phyloP scores from a whole-genome alignment of 1,284 basidiomycete genomes.

The Cryptococcus sp. region DNA sequence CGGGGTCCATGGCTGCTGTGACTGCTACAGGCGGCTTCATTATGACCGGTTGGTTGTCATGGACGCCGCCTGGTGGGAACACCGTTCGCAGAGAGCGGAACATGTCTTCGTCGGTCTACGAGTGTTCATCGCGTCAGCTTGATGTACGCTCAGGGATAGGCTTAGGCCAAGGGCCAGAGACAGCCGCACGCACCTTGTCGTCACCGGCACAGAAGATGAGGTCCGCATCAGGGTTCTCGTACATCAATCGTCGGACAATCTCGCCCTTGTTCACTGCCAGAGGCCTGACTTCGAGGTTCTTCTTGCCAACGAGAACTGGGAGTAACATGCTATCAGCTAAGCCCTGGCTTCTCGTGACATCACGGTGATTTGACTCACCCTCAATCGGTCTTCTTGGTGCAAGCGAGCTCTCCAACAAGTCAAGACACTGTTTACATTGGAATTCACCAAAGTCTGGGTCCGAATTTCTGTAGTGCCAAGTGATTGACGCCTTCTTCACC shows the following conservation, averaged over 20 bases:
- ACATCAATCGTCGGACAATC: conserved; percentile 91
- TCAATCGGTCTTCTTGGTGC: conserved; percentile 86
- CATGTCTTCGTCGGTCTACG: conserved; percentile 93
- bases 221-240: conserved; percentile 87
- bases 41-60: conserved; percentile 55
- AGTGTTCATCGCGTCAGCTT: conserved; percentile 1
- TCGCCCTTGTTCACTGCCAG: conserved; percentile 97
- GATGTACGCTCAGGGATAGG: background rate
- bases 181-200: conserved; percentile 73
- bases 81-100: conserved; percentile 74
- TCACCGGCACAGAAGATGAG: conserved; percentile 98
- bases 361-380: conserved; percentile 56
- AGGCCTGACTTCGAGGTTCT: conserved; percentile 96
- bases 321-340: background rate
- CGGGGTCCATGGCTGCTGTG: conserved; percentile 56
- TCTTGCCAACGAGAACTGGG: conserved; percentile 88
- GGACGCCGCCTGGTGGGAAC: conserved; percentile 56
- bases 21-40: conserved; percentile 76
- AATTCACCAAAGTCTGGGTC: conserved; percentile 96
- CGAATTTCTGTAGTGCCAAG: conserved; percentile 92
- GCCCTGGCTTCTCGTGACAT: background rate
- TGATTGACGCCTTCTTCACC: conserved; percentile 94
- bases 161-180: background rate
- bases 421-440: conserved; percentile 95
- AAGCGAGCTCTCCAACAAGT: conserved; percentile 88